A percentile compares a stretch with the other conserved stretches of the same genome.
Evolutionary conservation across 441 rosid species (phyloP).

Genomic region (Sinapis alba): DNA sequence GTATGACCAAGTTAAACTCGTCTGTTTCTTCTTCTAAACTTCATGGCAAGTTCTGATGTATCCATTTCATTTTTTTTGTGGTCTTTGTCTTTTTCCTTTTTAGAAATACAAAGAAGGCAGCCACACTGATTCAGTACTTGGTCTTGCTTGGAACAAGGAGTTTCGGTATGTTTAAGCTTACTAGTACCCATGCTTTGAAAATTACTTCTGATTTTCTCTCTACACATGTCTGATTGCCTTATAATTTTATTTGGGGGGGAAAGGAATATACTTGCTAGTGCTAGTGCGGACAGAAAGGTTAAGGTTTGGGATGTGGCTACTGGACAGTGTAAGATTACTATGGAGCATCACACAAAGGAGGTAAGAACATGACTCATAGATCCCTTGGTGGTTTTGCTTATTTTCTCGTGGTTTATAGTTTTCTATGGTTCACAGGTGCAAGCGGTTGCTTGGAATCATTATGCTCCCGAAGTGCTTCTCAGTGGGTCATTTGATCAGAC

Average conservation of each 20-base stretch:
- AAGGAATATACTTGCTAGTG: slow-evolving; percentile 88
- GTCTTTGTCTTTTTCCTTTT: slow-evolving; percentile 38
- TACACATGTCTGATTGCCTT: too few species aligned
- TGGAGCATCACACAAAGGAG: slow-evolving; percentile 89
- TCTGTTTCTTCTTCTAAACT: slow-evolving; percentile 26
- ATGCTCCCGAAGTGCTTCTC: slow-evolving; percentile 75
- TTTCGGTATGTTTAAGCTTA: slow-evolving; percentile 65
- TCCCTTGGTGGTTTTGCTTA: too few species aligned
- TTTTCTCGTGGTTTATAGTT: slow-evolving; percentile 18
- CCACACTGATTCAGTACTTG: slow-evolving; percentile 85
- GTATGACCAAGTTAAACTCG: slow-evolving; percentile 7
- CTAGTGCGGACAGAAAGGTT: slow-evolving; percentile 77
- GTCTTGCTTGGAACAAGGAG: slow-evolving; percentile 97
- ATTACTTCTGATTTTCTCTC: too few species aligned
- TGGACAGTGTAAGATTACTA: slow-evolving; percentile 68
- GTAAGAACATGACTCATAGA: slow-evolving; percentile 43
- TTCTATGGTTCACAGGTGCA: slow-evolving; percentile 64
- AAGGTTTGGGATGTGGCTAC: slow-evolving; percentile 87
- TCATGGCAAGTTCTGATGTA: slow-evolving; percentile 6
- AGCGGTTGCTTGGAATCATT: slow-evolving; percentile 96
- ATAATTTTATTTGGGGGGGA: background rate
- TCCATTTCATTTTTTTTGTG: background rate
- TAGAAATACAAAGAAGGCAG: slow-evolving; percentile 76
- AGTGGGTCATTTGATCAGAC: slow-evolving; percentile 94
- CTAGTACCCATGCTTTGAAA: too few species aligned